Evolutionary conservation across 495 filamentous ascomycete species (phyloP).

Genomic region (Aspergillus cavernicola): DNA sequence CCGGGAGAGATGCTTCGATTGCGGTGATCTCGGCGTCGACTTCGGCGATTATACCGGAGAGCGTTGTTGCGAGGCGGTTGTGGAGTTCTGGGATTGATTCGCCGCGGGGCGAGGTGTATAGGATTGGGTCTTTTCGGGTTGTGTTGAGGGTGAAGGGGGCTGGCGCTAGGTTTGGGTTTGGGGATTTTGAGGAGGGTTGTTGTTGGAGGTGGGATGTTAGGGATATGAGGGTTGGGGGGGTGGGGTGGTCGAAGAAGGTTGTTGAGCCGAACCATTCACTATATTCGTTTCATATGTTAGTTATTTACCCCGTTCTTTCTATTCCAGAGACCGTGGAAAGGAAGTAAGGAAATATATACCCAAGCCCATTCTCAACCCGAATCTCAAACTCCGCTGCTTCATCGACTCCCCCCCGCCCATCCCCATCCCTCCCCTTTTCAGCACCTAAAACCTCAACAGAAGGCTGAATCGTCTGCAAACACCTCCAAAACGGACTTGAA

Average conservation of each 20-base stretch:
- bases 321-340: not conserved
- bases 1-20: constrained; percentile 23
- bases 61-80: constrained; percentile 66
- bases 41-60: constrained; percentile 65
- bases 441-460: constrained; percentile 52
- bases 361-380: constrained; percentile 70
- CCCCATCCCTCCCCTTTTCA: not conserved
- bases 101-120: constrained; percentile 64
- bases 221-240: constrained; percentile 56
- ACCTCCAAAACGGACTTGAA: constrained; percentile 85
- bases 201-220: constrained; percentile 61
- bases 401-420: not conserved
- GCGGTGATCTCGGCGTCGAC: constrained; percentile 57
- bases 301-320: too few species aligned
- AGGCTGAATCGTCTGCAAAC: constrained; percentile 80
- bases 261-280: constrained; percentile 85
- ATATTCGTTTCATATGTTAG: too few species aligned
- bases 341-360: constrained; percentile 31
- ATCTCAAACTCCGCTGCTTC: constrained; percentile 40
- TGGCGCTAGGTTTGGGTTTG: constrained; percentile 18
- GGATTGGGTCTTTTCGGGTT: constrained; percentile 50
- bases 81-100: constrained; percentile 78
- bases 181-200: constrained; percentile 30
- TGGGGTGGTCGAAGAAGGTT: constrained; percentile 73
- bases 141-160: constrained; percentile 42